phyloP scores from a whole-genome alignment of 2,329 filamentous ascomycete species.

The Colletotrichum siamense region DNA sequence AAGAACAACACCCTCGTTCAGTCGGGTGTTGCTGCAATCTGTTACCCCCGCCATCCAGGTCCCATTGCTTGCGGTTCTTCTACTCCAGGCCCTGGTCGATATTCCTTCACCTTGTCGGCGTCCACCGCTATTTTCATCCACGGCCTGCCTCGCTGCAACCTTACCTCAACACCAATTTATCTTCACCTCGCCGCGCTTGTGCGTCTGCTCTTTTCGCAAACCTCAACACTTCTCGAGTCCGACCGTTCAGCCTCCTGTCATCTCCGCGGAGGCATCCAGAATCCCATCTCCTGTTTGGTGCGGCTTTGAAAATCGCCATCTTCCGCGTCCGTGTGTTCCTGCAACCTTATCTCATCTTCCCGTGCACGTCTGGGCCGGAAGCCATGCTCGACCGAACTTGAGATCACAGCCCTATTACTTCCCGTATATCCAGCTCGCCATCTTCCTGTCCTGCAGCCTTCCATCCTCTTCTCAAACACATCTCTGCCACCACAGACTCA shows the following conservation, averaged over 20 bases:
- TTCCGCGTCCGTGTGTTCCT: neutral
- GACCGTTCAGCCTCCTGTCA: neutral
- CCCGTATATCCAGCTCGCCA: neutral
- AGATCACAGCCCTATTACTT: neutral
- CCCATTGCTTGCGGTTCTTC: neutral
- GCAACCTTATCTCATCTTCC: constrained; percentile 4
- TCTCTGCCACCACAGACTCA: neutral
- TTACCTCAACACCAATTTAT: neutral
- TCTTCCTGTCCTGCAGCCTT: neutral
- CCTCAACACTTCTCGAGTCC: neutral
- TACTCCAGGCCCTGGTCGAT: neutral
- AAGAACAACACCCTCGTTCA: neutral
- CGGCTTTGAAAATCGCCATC: neutral
- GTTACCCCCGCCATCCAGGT: neutral
- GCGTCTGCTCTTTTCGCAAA: neutral
- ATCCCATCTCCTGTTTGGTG: neutral
- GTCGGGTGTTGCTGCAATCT: neutral
- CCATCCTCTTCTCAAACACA: neutral
- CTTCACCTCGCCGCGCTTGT: neutral
- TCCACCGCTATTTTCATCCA: neutral
- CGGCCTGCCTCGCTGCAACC: neutral
- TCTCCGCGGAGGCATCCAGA: neutral
- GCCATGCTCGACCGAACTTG: neutral
- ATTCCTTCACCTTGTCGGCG: neutral
- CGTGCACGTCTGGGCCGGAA: neutral